These are phyloP conservation scores for Nicotiana obtusifolia DNA, from an alignment of 257 asterid genomes.

Conservation along the genomic window DNA sequence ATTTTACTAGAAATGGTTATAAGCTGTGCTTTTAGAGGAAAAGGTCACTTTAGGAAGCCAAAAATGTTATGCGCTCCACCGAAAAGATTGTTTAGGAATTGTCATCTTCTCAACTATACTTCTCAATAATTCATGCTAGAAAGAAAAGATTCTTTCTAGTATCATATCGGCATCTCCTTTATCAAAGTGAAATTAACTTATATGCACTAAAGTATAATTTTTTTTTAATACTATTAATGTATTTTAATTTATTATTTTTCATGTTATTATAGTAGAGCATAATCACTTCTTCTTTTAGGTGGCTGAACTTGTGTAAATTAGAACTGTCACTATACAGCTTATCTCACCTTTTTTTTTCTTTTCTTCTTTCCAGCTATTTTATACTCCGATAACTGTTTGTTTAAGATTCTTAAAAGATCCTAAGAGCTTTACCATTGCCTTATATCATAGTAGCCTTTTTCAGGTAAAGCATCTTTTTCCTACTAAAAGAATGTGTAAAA, in stretches of 20 bases:
- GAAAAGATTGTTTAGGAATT: neutral
- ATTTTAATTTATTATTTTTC: no score
- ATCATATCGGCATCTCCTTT: neutral
- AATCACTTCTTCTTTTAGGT: no score
- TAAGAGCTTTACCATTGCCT: neutral
- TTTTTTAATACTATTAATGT: no score
- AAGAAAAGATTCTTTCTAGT: neutral
- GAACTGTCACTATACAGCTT: neutral
- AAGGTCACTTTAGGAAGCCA: neutral
- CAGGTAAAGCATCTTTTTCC: neutral
- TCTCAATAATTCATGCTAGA: conserved; percentile 1
- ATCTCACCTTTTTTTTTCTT: neutral
- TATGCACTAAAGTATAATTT: no score
- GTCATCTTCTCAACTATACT: conserved; percentile 1
- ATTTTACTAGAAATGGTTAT: neutral
- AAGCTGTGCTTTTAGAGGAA: neutral
- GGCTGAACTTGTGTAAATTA: neutral
- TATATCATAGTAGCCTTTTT: neutral
- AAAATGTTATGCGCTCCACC: neutral
- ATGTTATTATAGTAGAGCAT: no score
- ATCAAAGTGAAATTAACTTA: neutral
- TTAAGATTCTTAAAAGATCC: neutral
- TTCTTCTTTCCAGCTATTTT: neutral
- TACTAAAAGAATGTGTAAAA: neutral
- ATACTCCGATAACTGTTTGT: neutral